Conservation (phyloP, 768 basidiomycete species). For the Mrakia hoshinonis region DNA sequence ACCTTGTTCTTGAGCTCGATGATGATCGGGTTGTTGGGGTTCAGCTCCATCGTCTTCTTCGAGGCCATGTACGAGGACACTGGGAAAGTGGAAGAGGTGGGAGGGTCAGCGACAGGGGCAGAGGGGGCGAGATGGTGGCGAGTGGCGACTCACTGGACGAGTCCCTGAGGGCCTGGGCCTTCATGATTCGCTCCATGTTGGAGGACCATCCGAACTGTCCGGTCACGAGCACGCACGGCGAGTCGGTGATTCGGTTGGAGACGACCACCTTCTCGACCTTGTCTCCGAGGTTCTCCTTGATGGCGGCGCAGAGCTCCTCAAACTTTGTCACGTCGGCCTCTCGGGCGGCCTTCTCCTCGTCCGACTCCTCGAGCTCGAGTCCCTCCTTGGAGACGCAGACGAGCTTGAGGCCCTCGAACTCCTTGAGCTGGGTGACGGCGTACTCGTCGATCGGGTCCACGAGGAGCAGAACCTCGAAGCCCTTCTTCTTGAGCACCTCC, state of each 20-base stretch:
- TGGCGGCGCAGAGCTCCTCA: slow-evolving; percentile 79
- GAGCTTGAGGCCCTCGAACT: slow-evolving; percentile 96
- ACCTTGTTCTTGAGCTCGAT: slow-evolving; percentile 95
- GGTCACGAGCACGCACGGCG: slow-evolving; percentile 92
- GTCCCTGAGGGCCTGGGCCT: slow-evolving; percentile 92
- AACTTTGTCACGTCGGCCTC: slow-evolving; percentile 78
- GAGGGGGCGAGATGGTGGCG: background rate
- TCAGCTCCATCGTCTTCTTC: slow-evolving; percentile 94
- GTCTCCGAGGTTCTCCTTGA: slow-evolving; percentile 97
- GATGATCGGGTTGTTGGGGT: slow-evolving; percentile 83
- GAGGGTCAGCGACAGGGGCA: background rate
- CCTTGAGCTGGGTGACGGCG: slow-evolving; percentile 95
- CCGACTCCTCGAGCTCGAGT: slow-evolving; percentile 96
- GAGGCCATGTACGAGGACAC: slow-evolving; percentile 98
- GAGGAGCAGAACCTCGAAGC: slow-evolving; percentile 93
- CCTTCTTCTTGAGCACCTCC: slow-evolving; percentile 98
- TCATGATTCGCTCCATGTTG: slow-evolving; percentile 99
- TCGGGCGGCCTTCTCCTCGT: slow-evolving; percentile 86
- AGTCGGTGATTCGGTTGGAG: slow-evolving; percentile 95
- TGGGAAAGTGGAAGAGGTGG: background rate
- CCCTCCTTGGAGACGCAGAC: slow-evolving; percentile 98
- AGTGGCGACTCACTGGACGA: slow-evolving; percentile 51
- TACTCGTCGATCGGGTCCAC: slow-evolving; percentile 99
- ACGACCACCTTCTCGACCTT: slow-evolving; percentile 99
- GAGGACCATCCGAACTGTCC: slow-evolving; percentile 99